A percentile compares a stretch with the other conserved stretches of the same genome.
phyloP scores from a whole-genome alignment of 306 rosid genomes.

The Fagus sylvatica region DNA sequence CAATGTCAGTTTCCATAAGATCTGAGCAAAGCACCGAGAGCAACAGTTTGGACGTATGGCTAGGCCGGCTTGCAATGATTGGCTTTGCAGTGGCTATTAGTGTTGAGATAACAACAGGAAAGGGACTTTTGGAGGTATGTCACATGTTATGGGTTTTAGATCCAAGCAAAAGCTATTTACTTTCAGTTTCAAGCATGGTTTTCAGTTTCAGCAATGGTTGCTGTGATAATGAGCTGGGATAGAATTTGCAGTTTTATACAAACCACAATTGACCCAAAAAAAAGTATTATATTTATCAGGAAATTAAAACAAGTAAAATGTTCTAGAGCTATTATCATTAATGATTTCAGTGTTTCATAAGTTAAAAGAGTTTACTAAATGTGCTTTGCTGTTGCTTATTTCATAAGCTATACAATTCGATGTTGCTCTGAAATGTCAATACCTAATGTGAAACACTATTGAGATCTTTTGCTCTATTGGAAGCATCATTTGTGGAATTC shows the following conservation, averaged over 20 bases:
- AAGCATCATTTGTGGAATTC: background rate
- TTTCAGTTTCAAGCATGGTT: slow-evolving; percentile 22
- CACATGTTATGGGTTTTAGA: background rate
- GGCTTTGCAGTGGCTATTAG: slow-evolving; percentile 76
- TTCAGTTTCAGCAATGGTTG: slow-evolving; percentile 9
- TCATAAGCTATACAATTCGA: background rate
- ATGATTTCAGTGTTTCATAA: background rate
- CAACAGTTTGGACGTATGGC: slow-evolving; percentile 74
- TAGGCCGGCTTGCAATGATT: slow-evolving; percentile 86
- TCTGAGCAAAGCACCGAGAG: slow-evolving; percentile 73
- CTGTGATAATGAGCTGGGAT: background rate
- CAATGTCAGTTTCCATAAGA: slow-evolving; percentile 58
- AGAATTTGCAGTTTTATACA: background rate
- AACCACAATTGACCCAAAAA: background rate
- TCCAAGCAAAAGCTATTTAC: background rate
- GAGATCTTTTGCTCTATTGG: background rate
- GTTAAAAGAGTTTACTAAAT: background rate
- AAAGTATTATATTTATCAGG: background rate
- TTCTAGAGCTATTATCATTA: background rate
- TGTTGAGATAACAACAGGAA: slow-evolving; percentile 83
- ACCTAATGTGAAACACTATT: background rate
- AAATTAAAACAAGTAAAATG: background rate
- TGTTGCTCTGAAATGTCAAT: background rate
- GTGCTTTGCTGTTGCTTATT: background rate
- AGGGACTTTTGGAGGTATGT: slow-evolving; percentile 88